phyloP scores from a whole-genome alignment of 1,284 basidiomycete genomes.

The Ceratobasidium sp. region DNA sequence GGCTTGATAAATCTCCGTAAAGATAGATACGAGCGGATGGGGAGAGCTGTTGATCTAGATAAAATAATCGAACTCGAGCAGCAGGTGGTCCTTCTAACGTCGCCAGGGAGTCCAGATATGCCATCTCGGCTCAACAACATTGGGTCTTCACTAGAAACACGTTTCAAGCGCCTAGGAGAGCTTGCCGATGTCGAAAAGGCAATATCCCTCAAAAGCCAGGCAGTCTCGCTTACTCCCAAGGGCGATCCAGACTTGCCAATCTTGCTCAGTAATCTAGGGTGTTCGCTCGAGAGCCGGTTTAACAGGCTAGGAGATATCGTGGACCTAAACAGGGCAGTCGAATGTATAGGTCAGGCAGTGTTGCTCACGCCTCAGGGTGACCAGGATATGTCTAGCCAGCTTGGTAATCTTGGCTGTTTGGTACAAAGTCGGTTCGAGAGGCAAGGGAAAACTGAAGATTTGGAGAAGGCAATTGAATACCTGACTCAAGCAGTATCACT shows the following conservation, averaged over 20 bases:
- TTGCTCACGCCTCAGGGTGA: background rate
- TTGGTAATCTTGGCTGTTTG: constrained; percentile 1
- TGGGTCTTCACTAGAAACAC: background rate
- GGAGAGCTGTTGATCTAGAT: no score
- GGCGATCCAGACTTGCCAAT: no score
- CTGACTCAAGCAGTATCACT: background rate
- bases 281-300: background rate
- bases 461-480: background rate
- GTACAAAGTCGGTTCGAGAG: background rate
- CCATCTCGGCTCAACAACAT: no score
- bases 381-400: background rate
- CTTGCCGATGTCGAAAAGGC: background rate
- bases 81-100: no score
- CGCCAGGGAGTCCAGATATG: no score
- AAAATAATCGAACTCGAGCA: no score
- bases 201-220: background rate
- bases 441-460: background rate
- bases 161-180: background rate
- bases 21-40: no score
- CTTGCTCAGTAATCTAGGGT: constrained; percentile 9
- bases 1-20: no score
- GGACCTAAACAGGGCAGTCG: constrained; percentile 13
- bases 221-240: background rate
- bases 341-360: background rate
- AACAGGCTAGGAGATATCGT: background rate